Conservation (phyloP, 257 asterid species). For the Nicotiana tabacum region DNA sequence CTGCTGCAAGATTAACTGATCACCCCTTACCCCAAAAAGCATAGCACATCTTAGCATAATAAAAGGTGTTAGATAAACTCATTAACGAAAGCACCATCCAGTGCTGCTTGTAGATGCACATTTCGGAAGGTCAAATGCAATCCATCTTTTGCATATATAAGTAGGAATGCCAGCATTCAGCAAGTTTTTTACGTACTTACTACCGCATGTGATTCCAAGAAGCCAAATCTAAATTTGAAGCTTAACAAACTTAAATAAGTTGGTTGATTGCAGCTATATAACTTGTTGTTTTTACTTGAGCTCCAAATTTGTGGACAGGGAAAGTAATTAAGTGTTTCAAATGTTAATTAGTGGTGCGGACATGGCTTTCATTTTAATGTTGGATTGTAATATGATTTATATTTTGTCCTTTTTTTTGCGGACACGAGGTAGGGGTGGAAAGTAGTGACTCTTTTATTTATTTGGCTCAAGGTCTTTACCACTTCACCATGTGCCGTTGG, state of each 20-base stretch:
- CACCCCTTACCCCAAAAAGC: too few relatives aligned
- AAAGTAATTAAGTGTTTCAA: neutral
- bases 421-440: neutral
- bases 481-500: neutral
- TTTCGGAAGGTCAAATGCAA: neutral
- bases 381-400: neutral
- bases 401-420: neutral
- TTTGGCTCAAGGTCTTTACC: neutral
- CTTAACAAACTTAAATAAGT: neutral
- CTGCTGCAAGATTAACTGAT: too few relatives aligned
- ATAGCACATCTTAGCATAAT: neutral
- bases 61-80: neutral
- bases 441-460: neutral
- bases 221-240: slow-evolving; percentile 1
- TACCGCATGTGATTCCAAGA: neutral
- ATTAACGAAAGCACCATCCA: neutral
- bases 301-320: neutral
- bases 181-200: neutral
- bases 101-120: neutral
- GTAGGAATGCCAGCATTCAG: neutral
- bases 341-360: neutral
- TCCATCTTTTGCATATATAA: neutral
- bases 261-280: neutral
- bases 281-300: neutral
- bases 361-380: neutral